Conservation (phyloP, 352 stramenopile species). For the Globisporangium megalacanthum region DNA sequence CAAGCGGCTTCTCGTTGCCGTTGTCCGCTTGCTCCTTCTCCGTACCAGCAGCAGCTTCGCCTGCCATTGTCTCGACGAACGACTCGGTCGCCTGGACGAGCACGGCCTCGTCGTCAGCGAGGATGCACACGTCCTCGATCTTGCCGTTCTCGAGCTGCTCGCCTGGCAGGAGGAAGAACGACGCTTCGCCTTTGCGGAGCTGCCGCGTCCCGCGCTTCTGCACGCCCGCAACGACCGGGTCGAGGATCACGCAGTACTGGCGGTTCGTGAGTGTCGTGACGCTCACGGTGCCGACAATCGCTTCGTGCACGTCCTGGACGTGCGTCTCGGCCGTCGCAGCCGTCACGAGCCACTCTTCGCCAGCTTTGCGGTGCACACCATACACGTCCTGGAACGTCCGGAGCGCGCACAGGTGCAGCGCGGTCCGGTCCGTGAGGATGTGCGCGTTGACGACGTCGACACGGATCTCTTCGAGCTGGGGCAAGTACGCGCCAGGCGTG, state of each 20-base stretch:
- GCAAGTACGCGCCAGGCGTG: slow-evolving; percentile 61
- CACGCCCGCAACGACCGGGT: slow-evolving; percentile 57
- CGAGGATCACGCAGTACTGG: slow-evolving; percentile 78
- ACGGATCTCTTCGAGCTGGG: slow-evolving; percentile 68
- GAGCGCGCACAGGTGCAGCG: slow-evolving; percentile 56
- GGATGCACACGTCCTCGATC: slow-evolving; percentile 60
- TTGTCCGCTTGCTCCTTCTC: slow-evolving; percentile 19
- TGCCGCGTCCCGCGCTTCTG: slow-evolving; percentile 69
- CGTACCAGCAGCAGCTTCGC: slow-evolving; percentile 8
- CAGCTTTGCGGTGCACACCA: slow-evolving; percentile 55
- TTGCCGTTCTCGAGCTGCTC: slow-evolving; percentile 54
- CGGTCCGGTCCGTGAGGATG: slow-evolving; percentile 59
- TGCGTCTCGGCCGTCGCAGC: slow-evolving; percentile 67
- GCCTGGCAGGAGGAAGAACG: slow-evolving; percentile 66
- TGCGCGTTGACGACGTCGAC: slow-evolving; percentile 55
- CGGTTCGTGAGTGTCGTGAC: slow-evolving; percentile 73
- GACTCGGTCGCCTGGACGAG: slow-evolving; percentile 62
- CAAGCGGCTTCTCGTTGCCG: slow-evolving; percentile 16
- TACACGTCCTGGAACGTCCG: slow-evolving; percentile 79
- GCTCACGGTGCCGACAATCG: slow-evolving; percentile 49
- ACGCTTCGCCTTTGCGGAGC: slow-evolving; percentile 62
- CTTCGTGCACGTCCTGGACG: slow-evolving; percentile 74
- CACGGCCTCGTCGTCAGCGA: slow-evolving; percentile 79
- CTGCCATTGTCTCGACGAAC: slow-evolving; percentile 39
- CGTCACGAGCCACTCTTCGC: slow-evolving; percentile 78